A percentile compares a stretch with the other conserved stretches of the same genome.
Evolutionary conservation across 306 rosid species (phyloP).

Genomic region (Casuarina equisetifolia): DNA sequence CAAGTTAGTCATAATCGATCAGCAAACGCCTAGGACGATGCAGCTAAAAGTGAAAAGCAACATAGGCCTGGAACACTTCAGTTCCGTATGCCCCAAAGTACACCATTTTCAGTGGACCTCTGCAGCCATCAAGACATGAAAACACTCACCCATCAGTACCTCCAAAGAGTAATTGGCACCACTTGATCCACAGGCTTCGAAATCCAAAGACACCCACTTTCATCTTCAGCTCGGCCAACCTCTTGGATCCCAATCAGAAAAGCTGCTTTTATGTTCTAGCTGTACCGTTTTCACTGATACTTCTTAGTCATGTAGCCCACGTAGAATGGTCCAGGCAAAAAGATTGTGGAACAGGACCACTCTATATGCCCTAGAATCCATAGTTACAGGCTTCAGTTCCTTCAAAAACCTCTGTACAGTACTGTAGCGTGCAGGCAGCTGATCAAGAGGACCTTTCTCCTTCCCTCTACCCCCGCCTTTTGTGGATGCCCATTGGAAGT

Average conservation of each 20-base stretch:
- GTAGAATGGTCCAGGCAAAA: conserved; percentile 38
- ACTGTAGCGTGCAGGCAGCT: neutral
- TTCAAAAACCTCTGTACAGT: conserved; percentile 26
- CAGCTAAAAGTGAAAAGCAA: neutral
- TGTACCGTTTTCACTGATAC: neutral
- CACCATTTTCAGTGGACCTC: neutral
- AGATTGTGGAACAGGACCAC: conserved; percentile 41
- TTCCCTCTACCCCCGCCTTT: conserved; percentile 28
- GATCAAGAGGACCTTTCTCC: neutral
- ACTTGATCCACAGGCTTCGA: neutral
- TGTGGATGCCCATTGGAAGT: conserved; percentile 27
- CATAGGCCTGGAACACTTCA: neutral
- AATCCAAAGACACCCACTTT: neutral
- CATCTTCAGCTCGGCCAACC: neutral
- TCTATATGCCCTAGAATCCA: conserved; percentile 26
- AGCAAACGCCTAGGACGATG: too few relatives aligned
- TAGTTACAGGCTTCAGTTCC: conserved; percentile 50
- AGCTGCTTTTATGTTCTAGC: neutral
- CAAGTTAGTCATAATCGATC: too few relatives aligned
- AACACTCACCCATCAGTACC: neutral
- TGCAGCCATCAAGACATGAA: neutral
- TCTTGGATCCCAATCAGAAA: neutral
- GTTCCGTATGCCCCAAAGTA: neutral
- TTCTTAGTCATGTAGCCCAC: neutral
- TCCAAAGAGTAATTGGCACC: neutral